Base-by-base conservation (phyloP, 441 rosid genomes). In the Erysimum pusillum region DNA sequence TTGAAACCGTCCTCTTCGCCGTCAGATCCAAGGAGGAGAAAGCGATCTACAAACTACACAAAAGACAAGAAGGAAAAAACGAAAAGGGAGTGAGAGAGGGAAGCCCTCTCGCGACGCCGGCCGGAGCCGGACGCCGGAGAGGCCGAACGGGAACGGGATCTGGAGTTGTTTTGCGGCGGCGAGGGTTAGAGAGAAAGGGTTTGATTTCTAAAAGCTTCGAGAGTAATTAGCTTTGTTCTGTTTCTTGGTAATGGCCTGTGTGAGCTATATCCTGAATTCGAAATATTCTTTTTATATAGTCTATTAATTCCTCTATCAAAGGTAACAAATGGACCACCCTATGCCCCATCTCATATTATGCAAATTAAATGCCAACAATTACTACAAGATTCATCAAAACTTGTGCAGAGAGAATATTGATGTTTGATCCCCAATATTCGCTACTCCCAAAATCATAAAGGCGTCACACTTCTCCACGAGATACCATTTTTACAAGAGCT, bases 311-410 rank as follows among this genome's bases (percentile, higher is more conserved):
- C n/a, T 45, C 1, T 32, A 54, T 39, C 14, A 48, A 51, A 75
- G 13, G 45, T 48, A 31, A 13, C 56, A 32, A 64, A 11, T 58
- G 78, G 75, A 62, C 79, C 79, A 76, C 69, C 11, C 9, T 57
- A 17, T 63, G 11, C 5, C 35, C 44, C 18, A 31, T 49, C 17
- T 9, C 56, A 60, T 31, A 11, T 1, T 4, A 61, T 60, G 63
- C 63, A 22, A 32, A 69, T 62, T 76, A 15, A 69, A 76, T 52
- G 74, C 49, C 17, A 44, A 69, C 70, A 61, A 7, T 70, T 70
- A 45, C 61, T 36, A 25, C 71, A 45, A 13, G 18, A 44, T 65
- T 54, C 75, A 76, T 45, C 17, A 22, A 69, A 76, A 45, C 36
- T 25, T 63, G 75, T 46, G 71, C 76, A 45, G 70, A 53, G 58